These are phyloP conservation scores for Schizosaccharomyces japonicus DNA, from an alignment of 805 yeast species.

Conservation along the genomic window DNA sequence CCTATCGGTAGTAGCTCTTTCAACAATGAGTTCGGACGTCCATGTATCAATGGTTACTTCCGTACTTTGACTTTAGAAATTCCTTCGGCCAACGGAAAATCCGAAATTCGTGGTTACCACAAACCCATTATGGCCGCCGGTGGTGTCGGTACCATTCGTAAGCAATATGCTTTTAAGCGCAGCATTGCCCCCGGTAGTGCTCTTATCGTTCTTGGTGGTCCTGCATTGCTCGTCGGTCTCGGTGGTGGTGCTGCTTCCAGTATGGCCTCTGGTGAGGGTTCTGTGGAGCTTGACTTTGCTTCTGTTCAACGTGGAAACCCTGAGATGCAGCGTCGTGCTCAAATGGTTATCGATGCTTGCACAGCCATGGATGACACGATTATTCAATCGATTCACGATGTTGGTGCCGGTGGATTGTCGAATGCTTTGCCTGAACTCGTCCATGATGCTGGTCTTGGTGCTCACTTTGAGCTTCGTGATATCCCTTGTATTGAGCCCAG, in stretches of 20 bases:
- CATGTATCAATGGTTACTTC: conserved; percentile 88
- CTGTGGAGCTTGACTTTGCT: conserved; percentile 90
- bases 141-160: conserved; percentile 93
- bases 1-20: conserved; percentile 96
- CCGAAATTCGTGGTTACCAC: conserved; percentile 83
- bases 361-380: conserved; percentile 49
- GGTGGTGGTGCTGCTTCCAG: conserved; percentile 99
- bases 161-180: conserved; percentile 59
- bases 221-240: conserved; percentile 87
- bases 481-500: conserved; percentile 83
- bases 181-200: conserved; percentile 71
- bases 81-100: conserved; percentile 31
- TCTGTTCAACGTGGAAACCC: conserved; percentile 99
- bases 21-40: conserved; percentile 96
- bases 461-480: conserved; percentile 70
- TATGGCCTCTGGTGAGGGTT: conserved; percentile 84
- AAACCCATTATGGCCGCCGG: conserved; percentile 99
- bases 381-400: conserved; percentile 89
- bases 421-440: conserved; percentile 94
- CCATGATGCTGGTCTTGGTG: conserved; percentile 91
- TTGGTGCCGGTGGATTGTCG: conserved; percentile 97
- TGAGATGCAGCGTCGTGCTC: conserved; percentile 97
- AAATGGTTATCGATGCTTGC: conserved; percentile 90
- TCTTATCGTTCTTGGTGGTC: conserved; percentile 88
- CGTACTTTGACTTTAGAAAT: conserved; percentile 77